Conservation (phyloP, 2,329 filamentous ascomycete species). For the Blastomyces parvus region DNA sequence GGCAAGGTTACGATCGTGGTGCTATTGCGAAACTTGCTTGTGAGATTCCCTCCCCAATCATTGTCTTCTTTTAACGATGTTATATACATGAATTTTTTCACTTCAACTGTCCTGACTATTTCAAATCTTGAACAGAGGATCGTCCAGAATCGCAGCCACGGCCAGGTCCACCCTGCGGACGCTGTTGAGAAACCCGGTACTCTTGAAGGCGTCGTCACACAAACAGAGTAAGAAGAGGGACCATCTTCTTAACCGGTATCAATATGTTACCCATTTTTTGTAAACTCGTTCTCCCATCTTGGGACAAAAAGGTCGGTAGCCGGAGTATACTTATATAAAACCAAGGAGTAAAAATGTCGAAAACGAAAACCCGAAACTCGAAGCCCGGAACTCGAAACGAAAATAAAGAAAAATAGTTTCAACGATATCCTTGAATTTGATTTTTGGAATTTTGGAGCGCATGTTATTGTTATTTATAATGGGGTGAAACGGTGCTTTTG, state of each 20-base stretch:
- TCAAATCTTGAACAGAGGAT: slow-evolving; percentile 25
- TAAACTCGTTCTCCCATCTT: not conserved
- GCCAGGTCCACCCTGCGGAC: slow-evolving; percentile 33
- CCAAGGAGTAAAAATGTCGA: not conserved
- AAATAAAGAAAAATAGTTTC: not conserved
- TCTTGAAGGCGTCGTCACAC: slow-evolving; percentile 22
- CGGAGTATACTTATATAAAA: not conserved
- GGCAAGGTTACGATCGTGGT: slow-evolving; percentile 97
- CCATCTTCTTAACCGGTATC: too few species aligned
- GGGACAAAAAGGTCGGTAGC: not conserved
- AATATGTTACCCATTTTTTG: not conserved
- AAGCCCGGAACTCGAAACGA: not conserved
- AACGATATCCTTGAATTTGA: not conserved
- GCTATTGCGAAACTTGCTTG: slow-evolving; percentile 76
- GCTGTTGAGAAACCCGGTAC: slow-evolving; percentile 35
- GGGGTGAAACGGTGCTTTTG: not conserved
- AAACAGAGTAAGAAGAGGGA: not conserved
- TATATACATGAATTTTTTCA: not conserved
- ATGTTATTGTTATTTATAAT: not conserved
- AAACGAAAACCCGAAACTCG: not conserved
- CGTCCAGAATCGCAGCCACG: slow-evolving; percentile 35
- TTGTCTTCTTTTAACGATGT: not conserved
- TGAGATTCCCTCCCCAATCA: slow-evolving; percentile 40
- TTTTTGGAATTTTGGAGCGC: not conserved
- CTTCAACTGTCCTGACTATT: not conserved